Conservation (phyloP, 345 rosid genomes). For the Sisymbrium altissimum region DNA sequence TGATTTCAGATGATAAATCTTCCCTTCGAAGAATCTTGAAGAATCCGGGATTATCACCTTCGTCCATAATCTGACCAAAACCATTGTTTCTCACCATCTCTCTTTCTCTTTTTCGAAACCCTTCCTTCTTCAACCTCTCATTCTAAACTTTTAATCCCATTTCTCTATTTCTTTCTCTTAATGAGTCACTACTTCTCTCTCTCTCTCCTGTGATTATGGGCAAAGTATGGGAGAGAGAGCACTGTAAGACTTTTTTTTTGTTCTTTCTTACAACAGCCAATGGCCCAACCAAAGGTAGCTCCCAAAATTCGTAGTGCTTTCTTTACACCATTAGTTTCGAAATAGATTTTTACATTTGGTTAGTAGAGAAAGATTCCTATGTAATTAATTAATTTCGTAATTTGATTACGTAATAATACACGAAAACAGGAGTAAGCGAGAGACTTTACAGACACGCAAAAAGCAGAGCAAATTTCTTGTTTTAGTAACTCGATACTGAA, state of each 20-base stretch:
- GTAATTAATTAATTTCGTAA: conserved; percentile 6
- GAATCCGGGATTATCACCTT: conserved; percentile 2
- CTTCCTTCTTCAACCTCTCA: not conserved
- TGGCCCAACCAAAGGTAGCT: not conserved
- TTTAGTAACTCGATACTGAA: conserved; percentile 17
- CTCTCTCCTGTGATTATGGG: not conserved
- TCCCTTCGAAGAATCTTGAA: conserved; percentile 14
- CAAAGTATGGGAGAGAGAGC: not conserved
- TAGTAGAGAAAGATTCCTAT: conserved; percentile 6
- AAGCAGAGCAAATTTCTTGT: conserved; percentile 21
- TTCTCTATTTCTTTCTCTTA: not conserved
- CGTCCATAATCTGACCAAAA: conserved; percentile 12
- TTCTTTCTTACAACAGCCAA: not conserved
- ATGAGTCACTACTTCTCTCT: not conserved
- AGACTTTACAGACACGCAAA: conserved; percentile 19
- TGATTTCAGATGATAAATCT: not conserved
- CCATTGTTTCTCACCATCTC: conserved; percentile 11
- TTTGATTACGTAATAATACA: not conserved
- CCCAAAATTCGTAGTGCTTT: not conserved
- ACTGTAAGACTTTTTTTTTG: not conserved
- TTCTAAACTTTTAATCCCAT: not conserved
- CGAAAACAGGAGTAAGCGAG: not conserved
- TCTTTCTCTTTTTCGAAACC: not conserved
- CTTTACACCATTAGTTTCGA: not conserved
- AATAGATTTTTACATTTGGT: conserved; percentile 3